A percentile compares a stretch with the other conserved stretches of the same genome.
Evolutionary conservation across 2,329 filamentous ascomycete genomes (phyloP).

Genomic region (Cladosporium sphaerospermum): DNA sequence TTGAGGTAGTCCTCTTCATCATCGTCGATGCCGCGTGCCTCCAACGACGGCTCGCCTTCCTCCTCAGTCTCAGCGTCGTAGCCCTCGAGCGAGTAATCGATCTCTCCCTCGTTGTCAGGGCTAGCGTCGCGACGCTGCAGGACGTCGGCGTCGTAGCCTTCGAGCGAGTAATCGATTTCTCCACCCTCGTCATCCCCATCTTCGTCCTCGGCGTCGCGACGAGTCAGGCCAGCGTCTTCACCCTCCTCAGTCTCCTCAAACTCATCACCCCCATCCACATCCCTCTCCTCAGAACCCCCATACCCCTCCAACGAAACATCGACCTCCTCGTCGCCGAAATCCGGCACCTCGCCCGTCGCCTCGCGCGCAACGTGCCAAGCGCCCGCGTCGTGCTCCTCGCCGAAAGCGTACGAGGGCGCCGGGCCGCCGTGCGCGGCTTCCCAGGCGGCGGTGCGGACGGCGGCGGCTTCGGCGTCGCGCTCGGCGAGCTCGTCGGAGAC

Average conservation of each 20-base stretch:
- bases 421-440: slow-evolving; percentile 14
- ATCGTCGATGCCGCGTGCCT: slow-evolving; percentile 1
- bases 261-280: not conserved
- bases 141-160: not conserved
- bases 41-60: not conserved
- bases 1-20: not conserved
- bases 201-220: not conserved
- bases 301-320: slow-evolving; percentile 1
- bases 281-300: not conserved
- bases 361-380: slow-evolving; percentile 9
- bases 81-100: not conserved
- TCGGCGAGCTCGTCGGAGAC: not conserved
- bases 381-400: slow-evolving; percentile 8
- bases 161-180: slow-evolving; percentile 2
- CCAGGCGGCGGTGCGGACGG: slow-evolving; percentile 7
- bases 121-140: not conserved
- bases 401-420: slow-evolving; percentile 10
- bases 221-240: not conserved
- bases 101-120: not conserved
- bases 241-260: not conserved
- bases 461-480: slow-evolving; percentile 10
- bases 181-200: not conserved
- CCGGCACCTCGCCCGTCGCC: not conserved
- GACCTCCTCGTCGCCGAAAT: not conserved
- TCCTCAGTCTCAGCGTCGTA: not conserved